Conservation (phyloP, 1,284 basidiomycete genomes). For the Heterobasidion annosum region DNA sequence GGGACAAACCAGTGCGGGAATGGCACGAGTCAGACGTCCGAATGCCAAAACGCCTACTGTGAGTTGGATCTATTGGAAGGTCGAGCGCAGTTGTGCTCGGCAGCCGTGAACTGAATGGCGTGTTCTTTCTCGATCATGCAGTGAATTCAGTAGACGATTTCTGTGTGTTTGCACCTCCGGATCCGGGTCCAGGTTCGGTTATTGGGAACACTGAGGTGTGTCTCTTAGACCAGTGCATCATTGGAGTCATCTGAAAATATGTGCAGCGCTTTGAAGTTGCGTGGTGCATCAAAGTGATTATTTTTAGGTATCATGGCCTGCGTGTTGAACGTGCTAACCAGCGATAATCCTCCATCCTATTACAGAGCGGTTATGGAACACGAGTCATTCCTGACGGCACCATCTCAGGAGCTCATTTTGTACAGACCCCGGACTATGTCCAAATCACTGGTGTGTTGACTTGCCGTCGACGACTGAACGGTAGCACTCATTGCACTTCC, state of each 20-base stretch:
- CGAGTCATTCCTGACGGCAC: slow-evolving; percentile 71
- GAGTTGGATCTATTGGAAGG: slow-evolving; percentile 13
- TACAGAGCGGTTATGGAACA: slow-evolving; percentile 49
- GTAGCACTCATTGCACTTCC: background rate
- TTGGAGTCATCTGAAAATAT: slow-evolving; percentile 1
- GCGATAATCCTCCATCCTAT: background rate
- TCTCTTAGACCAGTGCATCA: slow-evolving; percentile 4
- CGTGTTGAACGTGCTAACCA: background rate
- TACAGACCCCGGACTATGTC: slow-evolving; percentile 60
- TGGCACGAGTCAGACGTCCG: slow-evolving; percentile 42
- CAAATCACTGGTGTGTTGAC: slow-evolving; percentile 46
- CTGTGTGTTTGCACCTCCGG: slow-evolving; percentile 47
- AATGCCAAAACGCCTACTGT: slow-evolving; percentile 63
- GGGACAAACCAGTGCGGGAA: slow-evolving; percentile 63
- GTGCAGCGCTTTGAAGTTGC: slow-evolving; percentile 36
- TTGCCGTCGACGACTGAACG: background rate
- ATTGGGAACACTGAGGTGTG: slow-evolving; percentile 51
- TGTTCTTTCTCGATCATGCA: slow-evolving; percentile 11
- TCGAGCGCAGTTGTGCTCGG: background rate
- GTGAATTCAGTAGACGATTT: slow-evolving; percentile 61
- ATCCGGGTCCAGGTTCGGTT: slow-evolving; percentile 39
- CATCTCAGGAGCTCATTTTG: slow-evolving; percentile 64
- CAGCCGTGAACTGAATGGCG: background rate
- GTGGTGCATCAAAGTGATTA: slow-evolving; percentile 52
- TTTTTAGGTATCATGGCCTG: slow-evolving; percentile 8